Percentiles rank a stretch among this genome's conserved stretches.
Evolutionary conservation across 768 basidiomycete genomes (phyloP).

Genomic region (Calocybe cyanea): DNA sequence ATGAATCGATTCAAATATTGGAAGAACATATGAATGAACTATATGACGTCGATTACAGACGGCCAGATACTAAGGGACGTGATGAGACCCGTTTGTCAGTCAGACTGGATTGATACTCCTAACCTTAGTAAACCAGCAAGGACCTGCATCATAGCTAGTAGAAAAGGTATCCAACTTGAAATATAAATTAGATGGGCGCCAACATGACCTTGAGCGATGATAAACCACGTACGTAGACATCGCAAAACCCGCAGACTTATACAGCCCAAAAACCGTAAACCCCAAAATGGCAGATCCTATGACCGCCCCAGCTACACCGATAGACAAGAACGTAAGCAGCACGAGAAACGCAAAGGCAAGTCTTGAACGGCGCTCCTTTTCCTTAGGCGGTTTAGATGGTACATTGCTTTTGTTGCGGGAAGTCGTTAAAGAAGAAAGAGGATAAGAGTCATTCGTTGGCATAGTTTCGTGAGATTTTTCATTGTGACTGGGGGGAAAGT

Average conservation of each 20-base stretch:
- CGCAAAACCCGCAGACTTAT: conserved; percentile 39
- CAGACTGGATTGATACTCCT: background rate
- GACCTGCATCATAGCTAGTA: conserved; percentile 40
- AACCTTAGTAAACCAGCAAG: conserved; percentile 40
- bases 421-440: too few species aligned
- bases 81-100: background rate
- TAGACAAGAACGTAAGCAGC: conserved; percentile 34
- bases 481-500: conserved; percentile 31
- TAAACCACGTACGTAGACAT: conserved; percentile 47
- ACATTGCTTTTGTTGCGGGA: too few species aligned
- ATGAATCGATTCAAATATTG: conserved; percentile 17
- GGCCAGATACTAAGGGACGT: conserved; percentile 36
- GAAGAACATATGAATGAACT: conserved; percentile 1
- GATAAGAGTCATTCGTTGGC: too few species aligned
- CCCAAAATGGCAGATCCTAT: conserved; percentile 44
- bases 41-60: conserved; percentile 42
- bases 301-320: conserved; percentile 43
- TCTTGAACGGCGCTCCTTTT: conserved; percentile 41
- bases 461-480: conserved; percentile 11
- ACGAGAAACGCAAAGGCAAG: conserved; percentile 45
- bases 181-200: too few species aligned
- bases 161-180: conserved; percentile 47
- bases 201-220: too few species aligned
- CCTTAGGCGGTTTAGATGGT: conserved; percentile 16
- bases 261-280: conserved; percentile 42